Conservation (phyloP, 106 monocot species). For the Phalaenopsis equestris region DNA sequence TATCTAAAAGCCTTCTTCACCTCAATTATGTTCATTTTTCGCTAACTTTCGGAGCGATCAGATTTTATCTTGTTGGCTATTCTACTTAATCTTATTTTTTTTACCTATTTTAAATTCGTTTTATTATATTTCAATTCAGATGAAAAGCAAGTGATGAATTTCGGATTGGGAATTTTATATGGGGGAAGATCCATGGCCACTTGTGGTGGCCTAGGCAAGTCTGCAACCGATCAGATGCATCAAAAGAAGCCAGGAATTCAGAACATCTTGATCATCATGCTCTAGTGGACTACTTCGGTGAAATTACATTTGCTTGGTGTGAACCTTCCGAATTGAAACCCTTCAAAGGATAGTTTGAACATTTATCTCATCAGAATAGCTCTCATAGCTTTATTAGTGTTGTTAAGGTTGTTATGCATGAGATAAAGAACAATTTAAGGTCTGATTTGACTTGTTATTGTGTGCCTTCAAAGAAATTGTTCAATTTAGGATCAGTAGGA, state of each 20-base stretch:
- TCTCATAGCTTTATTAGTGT: constrained; percentile 1
- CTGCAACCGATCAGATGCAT: constrained; percentile 23
- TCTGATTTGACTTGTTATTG: constrained; percentile 37
- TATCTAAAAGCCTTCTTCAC: too few relatives aligned
- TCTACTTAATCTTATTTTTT: background rate
- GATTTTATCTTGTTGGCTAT: background rate
- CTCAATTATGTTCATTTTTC: background rate
- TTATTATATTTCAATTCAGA: background rate
- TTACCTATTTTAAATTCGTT: background rate
- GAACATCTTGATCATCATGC: constrained; percentile 9
- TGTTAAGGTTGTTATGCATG: background rate
- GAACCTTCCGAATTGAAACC: constrained; percentile 4
- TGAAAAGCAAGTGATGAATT: background rate
- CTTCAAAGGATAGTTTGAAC: constrained; percentile 1
- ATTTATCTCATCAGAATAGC: background rate
- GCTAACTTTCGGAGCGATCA: background rate
- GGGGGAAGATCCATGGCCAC: constrained; percentile 55
- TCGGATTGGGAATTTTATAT: constrained; percentile 44
- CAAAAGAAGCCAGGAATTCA: constrained; percentile 8
- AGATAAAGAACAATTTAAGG: constrained; percentile 21
- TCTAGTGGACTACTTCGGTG: constrained; percentile 32
- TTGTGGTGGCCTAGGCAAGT: constrained; percentile 75
- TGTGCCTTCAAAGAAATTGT: constrained; percentile 6
- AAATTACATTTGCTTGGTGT: constrained; percentile 18
- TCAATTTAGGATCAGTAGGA: background rate